These are phyloP conservation scores for Mycena capillaripes DNA, from an alignment of 768 basidiomycete genomes.

Conservation along the genomic window DNA sequence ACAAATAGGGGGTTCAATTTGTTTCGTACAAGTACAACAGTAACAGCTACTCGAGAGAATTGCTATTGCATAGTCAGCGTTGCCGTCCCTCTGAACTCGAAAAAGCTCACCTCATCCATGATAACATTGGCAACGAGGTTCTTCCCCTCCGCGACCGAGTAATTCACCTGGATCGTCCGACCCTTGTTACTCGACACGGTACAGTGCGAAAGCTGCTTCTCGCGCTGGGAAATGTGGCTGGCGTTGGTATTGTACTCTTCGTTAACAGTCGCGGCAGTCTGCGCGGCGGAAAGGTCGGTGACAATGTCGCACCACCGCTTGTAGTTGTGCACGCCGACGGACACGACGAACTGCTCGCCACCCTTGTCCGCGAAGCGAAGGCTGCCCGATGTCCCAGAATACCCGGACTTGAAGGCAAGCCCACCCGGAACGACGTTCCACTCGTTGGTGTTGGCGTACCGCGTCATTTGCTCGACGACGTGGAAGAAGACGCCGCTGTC, in stretches of 20 bases:
- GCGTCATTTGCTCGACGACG: slow-evolving; percentile 49
- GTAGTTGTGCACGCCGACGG: slow-evolving; percentile 56
- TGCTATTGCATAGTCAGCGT: slow-evolving; percentile 7
- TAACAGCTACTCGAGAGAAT: slow-evolving; percentile 10
- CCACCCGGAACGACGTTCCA: slow-evolving; percentile 43
- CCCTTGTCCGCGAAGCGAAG: slow-evolving; percentile 47
- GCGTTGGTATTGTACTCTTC: slow-evolving; percentile 19
- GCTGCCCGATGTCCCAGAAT: slow-evolving; percentile 56
- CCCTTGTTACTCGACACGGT: slow-evolving; percentile 12
- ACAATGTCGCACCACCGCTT: slow-evolving; percentile 56
- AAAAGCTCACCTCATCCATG: slow-evolving; percentile 16
- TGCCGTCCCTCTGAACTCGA: slow-evolving; percentile 1
- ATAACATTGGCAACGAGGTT: slow-evolving; percentile 17
- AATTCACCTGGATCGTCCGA: slow-evolving; percentile 20
- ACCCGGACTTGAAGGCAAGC: slow-evolving; percentile 49
- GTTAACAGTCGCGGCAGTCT: slow-evolving; percentile 38
- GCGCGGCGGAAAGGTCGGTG: slow-evolving; percentile 41
- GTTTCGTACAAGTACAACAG: slow-evolving; percentile 14
- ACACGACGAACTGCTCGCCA: slow-evolving; percentile 49
- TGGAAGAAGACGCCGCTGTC: slow-evolving; percentile 41
- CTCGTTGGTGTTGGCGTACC: slow-evolving; percentile 50
- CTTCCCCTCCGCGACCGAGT: slow-evolving; percentile 15
- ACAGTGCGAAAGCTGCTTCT: slow-evolving; percentile 16
- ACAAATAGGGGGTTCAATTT: slow-evolving; percentile 7
- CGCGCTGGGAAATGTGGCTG: slow-evolving; percentile 11